A percentile compares a stretch with the other conserved stretches of the same genome.
These are phyloP conservation scores for Stephanodiscus triporus DNA, from an alignment of 108 stramenopile species.

Conservation along the genomic window DNA sequence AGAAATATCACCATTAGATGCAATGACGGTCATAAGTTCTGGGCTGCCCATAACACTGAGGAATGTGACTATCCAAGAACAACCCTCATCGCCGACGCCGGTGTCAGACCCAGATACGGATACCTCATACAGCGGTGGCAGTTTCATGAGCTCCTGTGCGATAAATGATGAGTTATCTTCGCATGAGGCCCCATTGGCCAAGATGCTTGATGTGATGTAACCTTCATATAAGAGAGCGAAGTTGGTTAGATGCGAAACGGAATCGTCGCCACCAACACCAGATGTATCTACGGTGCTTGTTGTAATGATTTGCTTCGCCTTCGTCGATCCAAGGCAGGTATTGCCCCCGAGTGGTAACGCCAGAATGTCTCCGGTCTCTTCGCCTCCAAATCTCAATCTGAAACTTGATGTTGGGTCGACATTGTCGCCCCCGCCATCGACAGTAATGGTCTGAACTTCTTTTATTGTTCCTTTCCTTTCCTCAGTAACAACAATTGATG, in stretches of 20 bases:
- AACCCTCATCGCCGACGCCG: constrained; percentile 47
- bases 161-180: constrained; percentile 56
- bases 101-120: constrained; percentile 57
- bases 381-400: constrained; percentile 39
- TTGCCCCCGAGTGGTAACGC: constrained; percentile 47
- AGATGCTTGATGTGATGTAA: constrained; percentile 57
- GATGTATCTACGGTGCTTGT: constrained; percentile 59
- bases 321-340: constrained; percentile 49
- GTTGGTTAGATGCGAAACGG: constrained; percentile 61
- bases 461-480: constrained; percentile 65
- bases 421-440: constrained; percentile 38
- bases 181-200: constrained; percentile 56
- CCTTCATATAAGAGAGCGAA: constrained; percentile 59
- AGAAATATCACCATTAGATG: constrained; percentile 31
- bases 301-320: constrained; percentile 64
- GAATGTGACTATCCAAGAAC: constrained; percentile 72
- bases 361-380: constrained; percentile 44
- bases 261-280: constrained; percentile 55
- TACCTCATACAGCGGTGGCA: constrained; percentile 61
- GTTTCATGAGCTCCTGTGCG: constrained; percentile 51
- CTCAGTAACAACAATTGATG: constrained; percentile 58
- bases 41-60: constrained; percentile 56
- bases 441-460: constrained; percentile 61
- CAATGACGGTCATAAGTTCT: constrained; percentile 49
- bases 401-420: constrained; percentile 53